phyloP scores from a whole-genome alignment of 1,284 basidiomycete genomes.

The Ganoderma leucocontextum region DNA sequence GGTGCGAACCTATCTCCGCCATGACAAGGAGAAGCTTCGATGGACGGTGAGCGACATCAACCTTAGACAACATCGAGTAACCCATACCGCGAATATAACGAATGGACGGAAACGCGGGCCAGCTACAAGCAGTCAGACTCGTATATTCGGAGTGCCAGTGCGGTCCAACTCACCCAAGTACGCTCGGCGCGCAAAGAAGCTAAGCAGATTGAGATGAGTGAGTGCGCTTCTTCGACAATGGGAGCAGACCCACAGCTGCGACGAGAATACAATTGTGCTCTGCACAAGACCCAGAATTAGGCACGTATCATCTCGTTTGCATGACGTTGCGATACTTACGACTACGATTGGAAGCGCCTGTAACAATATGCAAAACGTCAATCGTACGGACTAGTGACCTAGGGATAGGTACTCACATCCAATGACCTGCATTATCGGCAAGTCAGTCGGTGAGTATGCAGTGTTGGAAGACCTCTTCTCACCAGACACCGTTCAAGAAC shows the following conservation, averaged over 20 bases:
- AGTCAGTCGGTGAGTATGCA: not conserved
- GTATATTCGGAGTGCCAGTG: not conserved
- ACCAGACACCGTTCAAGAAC: not conserved
- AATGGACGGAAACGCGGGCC: slow-evolving; percentile 7
- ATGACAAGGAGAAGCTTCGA: not conserved
- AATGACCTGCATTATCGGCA: not conserved
- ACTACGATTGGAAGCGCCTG: not conserved
- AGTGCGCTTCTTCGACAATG: no score
- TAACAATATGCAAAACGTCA: not conserved
- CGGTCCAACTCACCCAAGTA: not conserved
- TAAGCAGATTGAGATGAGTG: not conserved
- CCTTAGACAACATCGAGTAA: not conserved
- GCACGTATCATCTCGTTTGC: not conserved
- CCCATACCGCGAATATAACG: not conserved
- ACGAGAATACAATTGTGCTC: slow-evolving; percentile 4
- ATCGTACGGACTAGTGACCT: not conserved
- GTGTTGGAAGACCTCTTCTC: not conserved
- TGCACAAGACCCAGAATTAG: not conserved
- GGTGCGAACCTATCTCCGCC: not conserved
- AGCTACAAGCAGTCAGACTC: not conserved
- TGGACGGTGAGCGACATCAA: not conserved
- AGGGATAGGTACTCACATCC: not conserved
- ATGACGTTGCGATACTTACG: not conserved
- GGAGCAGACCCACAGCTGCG: not conserved
- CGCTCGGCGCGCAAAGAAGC: slow-evolving; percentile 4